Conservation (phyloP, 352 stramenopile genomes). For the Phytophthora citrophthora region DNA sequence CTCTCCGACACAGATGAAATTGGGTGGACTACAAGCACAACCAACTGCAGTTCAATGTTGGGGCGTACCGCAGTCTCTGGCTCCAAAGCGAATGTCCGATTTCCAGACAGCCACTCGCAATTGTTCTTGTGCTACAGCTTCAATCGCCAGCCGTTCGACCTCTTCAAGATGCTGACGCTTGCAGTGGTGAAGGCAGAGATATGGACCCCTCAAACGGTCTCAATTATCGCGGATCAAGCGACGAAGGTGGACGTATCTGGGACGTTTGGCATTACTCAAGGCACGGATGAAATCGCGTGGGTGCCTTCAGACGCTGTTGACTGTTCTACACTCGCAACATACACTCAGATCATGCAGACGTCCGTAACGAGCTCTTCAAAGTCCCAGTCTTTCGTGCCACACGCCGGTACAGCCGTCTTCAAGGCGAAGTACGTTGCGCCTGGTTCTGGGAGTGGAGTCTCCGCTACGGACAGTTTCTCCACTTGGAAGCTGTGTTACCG, state of each 20-base stretch:
- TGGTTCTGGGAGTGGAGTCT: constrained; percentile 6
- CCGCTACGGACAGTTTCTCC: constrained; percentile 30
- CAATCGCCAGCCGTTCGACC: constrained; percentile 57
- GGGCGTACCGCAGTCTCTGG: constrained; percentile 40
- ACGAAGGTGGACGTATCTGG: constrained; percentile 45
- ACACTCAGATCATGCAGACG: constrained; percentile 49
- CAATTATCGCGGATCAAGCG: constrained; percentile 61
- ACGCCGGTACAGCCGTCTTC: constrained; percentile 42
- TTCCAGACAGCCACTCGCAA: constrained; percentile 39
- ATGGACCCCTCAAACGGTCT: constrained; percentile 50
- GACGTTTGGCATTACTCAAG: constrained; percentile 68
- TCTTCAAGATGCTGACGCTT: constrained; percentile 45
- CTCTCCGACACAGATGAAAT: constrained; percentile 55
- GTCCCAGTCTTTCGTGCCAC: constrained; percentile 41
- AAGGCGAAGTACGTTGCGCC: constrained; percentile 49
- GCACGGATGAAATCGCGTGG: constrained; percentile 66
- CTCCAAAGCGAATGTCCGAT: constrained; percentile 34
- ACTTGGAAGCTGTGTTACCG: constrained; percentile 79
- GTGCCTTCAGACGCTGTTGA: constrained; percentile 51
- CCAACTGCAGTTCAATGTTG: constrained; percentile 44
- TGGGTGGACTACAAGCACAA: constrained; percentile 53
- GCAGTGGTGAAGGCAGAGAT: constrained; percentile 54
- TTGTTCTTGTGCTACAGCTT: constrained; percentile 76
- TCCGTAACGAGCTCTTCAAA: constrained; percentile 35
- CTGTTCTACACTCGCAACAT: constrained; percentile 42